Evolutionary conservation across 2,329 filamentous ascomycete genomes (phyloP).

Genomic region (Cylindrodendrum hubeiense): DNA sequence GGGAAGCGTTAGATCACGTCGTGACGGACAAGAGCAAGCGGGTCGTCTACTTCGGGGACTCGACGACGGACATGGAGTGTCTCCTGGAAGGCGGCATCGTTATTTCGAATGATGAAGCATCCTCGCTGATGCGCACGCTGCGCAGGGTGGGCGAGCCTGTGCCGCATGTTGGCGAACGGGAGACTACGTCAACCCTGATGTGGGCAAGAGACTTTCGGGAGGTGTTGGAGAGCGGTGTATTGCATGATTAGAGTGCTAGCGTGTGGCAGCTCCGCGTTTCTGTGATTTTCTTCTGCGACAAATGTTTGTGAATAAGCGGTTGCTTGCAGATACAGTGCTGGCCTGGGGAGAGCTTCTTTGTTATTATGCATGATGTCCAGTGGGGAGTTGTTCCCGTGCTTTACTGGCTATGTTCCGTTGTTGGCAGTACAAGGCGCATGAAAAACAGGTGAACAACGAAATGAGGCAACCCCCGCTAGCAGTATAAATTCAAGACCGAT

Average conservation of each 20-base stretch:
- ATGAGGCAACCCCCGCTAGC: background rate
- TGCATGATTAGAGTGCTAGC: slow-evolving; percentile 28
- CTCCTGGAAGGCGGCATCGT: slow-evolving; percentile 62
- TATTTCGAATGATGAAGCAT: slow-evolving; percentile 54
- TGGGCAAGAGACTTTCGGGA: slow-evolving; percentile 62
- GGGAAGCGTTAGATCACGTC: slow-evolving; percentile 53
- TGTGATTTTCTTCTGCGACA: background rate
- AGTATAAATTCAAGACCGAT: background rate
- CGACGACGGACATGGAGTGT: slow-evolving; percentile 68
- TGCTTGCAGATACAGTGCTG: background rate
- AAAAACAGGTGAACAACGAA: background rate
- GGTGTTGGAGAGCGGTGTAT: slow-evolving; percentile 49
- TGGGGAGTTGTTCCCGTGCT: background rate
- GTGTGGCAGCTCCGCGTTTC: background rate
- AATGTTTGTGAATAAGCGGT: background rate
- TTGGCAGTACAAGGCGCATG: background rate
- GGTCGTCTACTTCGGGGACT: slow-evolving; percentile 70
- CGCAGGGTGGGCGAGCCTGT: slow-evolving; percentile 53
- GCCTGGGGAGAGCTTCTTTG: background rate
- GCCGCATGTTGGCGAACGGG: slow-evolving; percentile 49
- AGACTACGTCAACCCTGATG: slow-evolving; percentile 38
- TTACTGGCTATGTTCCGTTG: background rate
- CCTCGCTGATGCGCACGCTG: slow-evolving; percentile 52
- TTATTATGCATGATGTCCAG: background rate
- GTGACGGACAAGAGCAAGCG: slow-evolving; percentile 31